phyloP scores from a whole-genome alignment of 352 stramenopile genomes.

The Globisporangium splendens region DNA sequence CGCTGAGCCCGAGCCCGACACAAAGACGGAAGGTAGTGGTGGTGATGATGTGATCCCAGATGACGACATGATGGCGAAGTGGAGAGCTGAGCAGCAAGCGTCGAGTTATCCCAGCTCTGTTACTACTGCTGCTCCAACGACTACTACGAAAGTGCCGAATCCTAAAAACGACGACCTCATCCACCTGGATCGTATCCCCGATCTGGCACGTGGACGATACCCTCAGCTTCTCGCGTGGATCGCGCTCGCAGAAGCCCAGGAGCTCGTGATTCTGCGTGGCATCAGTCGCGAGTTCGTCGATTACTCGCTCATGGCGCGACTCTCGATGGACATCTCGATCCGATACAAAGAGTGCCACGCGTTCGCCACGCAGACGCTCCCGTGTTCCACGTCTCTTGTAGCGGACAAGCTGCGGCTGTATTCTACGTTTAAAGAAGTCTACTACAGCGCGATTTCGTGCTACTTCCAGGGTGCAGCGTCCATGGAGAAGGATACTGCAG shows the following conservation, averaged over 20 bases:
- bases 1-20: slow-evolving; percentile 6
- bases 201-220: slow-evolving; percentile 47
- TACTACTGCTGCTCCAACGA: not conserved
- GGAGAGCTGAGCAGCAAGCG: slow-evolving; percentile 43
- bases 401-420: slow-evolving; percentile 43
- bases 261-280: slow-evolving; percentile 60
- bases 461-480: slow-evolving; percentile 64
- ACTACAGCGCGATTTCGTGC: slow-evolving; percentile 51
- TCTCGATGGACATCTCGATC: slow-evolving; percentile 49
- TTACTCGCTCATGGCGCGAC: slow-evolving; percentile 62
- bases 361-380: slow-evolving; percentile 27
- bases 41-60: slow-evolving; percentile 8
- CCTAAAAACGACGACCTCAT: slow-evolving; percentile 18
- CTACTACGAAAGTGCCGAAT: too few species aligned
- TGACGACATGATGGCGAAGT: slow-evolving; percentile 51
- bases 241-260: slow-evolving; percentile 56
- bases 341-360: slow-evolving; percentile 43
- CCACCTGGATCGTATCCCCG: slow-evolving; percentile 42
- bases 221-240: slow-evolving; percentile 54
- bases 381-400: slow-evolving; percentile 30
- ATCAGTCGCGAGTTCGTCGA: slow-evolving; percentile 58
- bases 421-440: slow-evolving; percentile 52
- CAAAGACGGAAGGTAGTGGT: not conserved
- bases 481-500: slow-evolving; percentile 50
- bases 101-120: slow-evolving; percentile 10